Evolutionary conservation across 2,329 filamentous ascomycete species (phyloP).

Genomic region (Phialophora chinensis): DNA sequence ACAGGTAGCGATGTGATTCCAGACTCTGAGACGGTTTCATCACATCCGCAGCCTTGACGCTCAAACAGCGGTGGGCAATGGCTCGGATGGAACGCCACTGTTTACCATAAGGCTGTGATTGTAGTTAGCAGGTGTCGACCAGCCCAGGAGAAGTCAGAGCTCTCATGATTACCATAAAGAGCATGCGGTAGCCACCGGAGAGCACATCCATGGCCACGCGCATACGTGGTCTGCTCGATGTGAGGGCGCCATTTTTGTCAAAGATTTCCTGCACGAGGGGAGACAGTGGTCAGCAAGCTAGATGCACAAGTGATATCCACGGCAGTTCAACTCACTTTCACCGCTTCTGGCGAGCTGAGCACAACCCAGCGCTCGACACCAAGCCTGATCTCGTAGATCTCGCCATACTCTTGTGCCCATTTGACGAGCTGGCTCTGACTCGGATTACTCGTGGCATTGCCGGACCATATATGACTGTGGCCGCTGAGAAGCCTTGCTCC

Average conservation of each 20-base stretch:
- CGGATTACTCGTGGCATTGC: slow-evolving; percentile 19
- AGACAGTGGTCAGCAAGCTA: not conserved
- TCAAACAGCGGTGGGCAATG: slow-evolving; percentile 15
- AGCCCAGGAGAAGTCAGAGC: not conserved
- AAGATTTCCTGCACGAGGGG: slow-evolving; percentile 11
- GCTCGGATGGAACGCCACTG: slow-evolving; percentile 14
- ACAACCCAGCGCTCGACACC: slow-evolving; percentile 29
- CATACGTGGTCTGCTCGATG: not conserved
- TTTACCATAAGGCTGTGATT: slow-evolving; percentile 15
- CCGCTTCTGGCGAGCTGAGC: slow-evolving; percentile 20
- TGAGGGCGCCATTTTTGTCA: slow-evolving; percentile 11
- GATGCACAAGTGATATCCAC: not conserved
- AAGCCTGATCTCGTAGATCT: slow-evolving; percentile 30
- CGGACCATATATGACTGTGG: slow-evolving; percentile 20
- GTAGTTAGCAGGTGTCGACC: not conserved
- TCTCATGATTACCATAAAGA: slow-evolving; percentile 18
- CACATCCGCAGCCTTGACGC: slow-evolving; percentile 12
- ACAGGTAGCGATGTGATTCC: slow-evolving; percentile 11
- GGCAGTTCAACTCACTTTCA: slow-evolving; percentile 11
- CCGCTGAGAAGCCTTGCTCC: slow-evolving; percentile 20
- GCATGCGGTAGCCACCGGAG: slow-evolving; percentile 22
- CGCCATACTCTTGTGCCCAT: slow-evolving; percentile 34
- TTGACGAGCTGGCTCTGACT: slow-evolving; percentile 26
- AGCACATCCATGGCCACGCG: slow-evolving; percentile 17
- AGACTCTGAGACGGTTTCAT: slow-evolving; percentile 19